Evolutionary conservation across 2,329 filamentous ascomycete genomes (phyloP).

Genomic region (Cercospora sp.): DNA sequence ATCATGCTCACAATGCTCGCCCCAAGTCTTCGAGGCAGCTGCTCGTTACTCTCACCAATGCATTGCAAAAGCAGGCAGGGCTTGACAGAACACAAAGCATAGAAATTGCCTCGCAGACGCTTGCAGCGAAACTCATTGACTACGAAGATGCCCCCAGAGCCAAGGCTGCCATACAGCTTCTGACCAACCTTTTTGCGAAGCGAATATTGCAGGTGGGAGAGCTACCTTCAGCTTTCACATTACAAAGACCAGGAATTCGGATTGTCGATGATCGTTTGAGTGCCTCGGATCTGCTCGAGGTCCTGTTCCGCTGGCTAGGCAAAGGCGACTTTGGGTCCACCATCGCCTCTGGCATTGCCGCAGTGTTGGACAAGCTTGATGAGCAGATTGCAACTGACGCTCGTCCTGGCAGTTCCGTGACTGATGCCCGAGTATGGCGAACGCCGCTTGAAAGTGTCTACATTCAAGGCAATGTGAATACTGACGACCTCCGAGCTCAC

Average conservation of each 20-base stretch:
- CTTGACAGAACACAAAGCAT: neutral
- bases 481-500: conserved; percentile 46
- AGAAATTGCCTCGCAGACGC: conserved; percentile 2
- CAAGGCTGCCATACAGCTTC: conserved; percentile 26
- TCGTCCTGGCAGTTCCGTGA: neutral
- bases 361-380: conserved; percentile 37
- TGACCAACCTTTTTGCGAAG: conserved; percentile 24
- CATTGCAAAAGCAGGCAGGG: conserved; percentile 35
- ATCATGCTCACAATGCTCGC: conserved; percentile 45
- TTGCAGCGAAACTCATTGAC: conserved; percentile 14
- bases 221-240: conserved; percentile 11
- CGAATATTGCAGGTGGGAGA: conserved; percentile 18
- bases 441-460: conserved; percentile 27
- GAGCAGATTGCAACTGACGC: conserved; percentile 9
- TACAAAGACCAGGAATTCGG: neutral
- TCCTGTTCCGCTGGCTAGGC: conserved; percentile 38
- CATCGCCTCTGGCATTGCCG: conserved; percentile 33
- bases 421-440: conserved; percentile 23
- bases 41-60: conserved; percentile 43
- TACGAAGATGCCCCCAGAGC: conserved; percentile 21
- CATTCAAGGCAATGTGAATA: conserved; percentile 9
- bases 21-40: conserved; percentile 51
- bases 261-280: neutral
- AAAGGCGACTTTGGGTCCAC: conserved; percentile 39
- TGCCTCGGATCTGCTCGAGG: conserved; percentile 14